Conservation (phyloP, 805 yeast genomes). For the Nakazawaea wyomingensis region DNA sequence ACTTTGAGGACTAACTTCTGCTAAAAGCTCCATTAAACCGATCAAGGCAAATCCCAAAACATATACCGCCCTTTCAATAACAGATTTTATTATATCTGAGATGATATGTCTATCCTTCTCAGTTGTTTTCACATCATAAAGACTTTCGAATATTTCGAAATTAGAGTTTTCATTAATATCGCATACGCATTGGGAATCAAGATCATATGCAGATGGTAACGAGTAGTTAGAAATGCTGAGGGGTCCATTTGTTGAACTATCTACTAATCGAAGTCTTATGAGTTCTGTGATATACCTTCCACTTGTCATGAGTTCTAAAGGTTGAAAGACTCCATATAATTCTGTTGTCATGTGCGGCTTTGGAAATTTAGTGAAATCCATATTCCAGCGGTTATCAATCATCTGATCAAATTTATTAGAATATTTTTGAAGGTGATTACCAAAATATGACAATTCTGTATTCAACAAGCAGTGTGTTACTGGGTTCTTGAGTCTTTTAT, state of each 20-base stretch:
- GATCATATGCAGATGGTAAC: constrained; percentile 22
- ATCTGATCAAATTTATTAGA: constrained; percentile 35
- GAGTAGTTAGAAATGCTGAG: neutral
- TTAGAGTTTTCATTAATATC: constrained; percentile 28
- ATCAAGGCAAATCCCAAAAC: constrained; percentile 37
- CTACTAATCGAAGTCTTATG: constrained; percentile 36
- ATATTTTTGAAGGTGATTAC: constrained; percentile 29
- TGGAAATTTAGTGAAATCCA: constrained; percentile 11
- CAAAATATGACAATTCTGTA: constrained; percentile 54
- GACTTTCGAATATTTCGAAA: constrained; percentile 20
- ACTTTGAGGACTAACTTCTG: constrained; percentile 16
- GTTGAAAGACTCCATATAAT: constrained; percentile 40
- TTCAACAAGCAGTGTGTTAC: constrained; percentile 30
- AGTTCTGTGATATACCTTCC: constrained; percentile 56
- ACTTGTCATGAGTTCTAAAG: constrained; percentile 48
- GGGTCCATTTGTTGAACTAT: constrained; percentile 15
- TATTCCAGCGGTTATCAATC: constrained; percentile 29
- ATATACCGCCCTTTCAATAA: constrained; percentile 41
- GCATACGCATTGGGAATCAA: constrained; percentile 39
- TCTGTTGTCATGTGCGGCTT: constrained; percentile 25
- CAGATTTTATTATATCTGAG: constrained; percentile 24
- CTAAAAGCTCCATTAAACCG: constrained; percentile 29
- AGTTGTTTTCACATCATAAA: constrained; percentile 6
- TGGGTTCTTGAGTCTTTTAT: constrained; percentile 12
- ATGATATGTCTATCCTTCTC: constrained; percentile 12